Conservation (phyloP, 371 early-diverging fungal genomes). For the Umbelopsis sp. region DNA sequence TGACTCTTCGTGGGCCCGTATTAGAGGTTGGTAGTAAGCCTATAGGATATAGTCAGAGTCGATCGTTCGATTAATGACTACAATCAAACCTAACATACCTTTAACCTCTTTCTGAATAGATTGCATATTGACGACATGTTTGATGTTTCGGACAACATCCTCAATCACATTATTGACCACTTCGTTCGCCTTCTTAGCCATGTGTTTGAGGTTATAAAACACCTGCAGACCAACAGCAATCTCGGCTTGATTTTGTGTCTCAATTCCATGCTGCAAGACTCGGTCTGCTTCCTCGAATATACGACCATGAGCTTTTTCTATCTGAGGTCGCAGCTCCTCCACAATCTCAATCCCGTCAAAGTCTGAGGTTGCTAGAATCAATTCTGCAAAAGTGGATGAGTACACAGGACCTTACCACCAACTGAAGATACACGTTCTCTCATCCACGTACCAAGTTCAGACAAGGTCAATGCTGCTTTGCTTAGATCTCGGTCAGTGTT, state of each 20-base stretch:
- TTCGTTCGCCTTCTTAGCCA: conserved; percentile 55
- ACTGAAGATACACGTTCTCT: background rate
- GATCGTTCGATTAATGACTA: background rate
- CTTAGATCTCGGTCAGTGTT: conserved; percentile 57
- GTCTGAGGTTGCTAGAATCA: conserved; percentile 62
- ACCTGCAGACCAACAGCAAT: conserved; percentile 79
- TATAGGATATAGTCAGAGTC: background rate
- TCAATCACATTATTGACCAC: conserved; percentile 52
- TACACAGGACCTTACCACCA: too few relatives aligned
- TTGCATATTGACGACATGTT: conserved; percentile 63
- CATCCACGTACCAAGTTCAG: conserved; percentile 51
- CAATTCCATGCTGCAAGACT: conserved; percentile 63
- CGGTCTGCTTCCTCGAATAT: conserved; percentile 61
- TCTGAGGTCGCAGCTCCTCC: conserved; percentile 50
- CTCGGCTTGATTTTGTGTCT: conserved; percentile 66
- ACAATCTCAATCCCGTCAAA: conserved; percentile 71
- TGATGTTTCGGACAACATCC: conserved; percentile 56
- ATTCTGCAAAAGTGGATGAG: conserved; percentile 30
- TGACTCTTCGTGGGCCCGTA: conserved; percentile 45
- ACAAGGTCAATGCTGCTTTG: conserved; percentile 60
- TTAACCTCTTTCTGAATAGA: conserved; percentile 66
- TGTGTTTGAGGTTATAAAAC: conserved; percentile 68
- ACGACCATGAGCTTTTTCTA: conserved; percentile 45
- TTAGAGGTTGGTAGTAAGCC: conserved; percentile 19
- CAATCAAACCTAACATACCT: conserved; percentile 38